These are phyloP conservation scores for Prunus persica DNA, from an alignment of 306 rosid genomes.

Conservation along the genomic window Prunus_persica_NCBIv2 NC_034012.1:5995501-5996000, in stretches of 20 bases:
- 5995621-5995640: slow-evolving; percentile 25
- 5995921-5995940: slow-evolving; percentile 36
- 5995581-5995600: background rate
- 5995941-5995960: slow-evolving; percentile 38
- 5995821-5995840: slow-evolving; percentile 28
- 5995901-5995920: slow-evolving; percentile 33
- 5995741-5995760: slow-evolving; percentile 53
- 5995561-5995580: background rate
- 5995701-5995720: slow-evolving; percentile 85
- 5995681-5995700: slow-evolving; percentile 67
- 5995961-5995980: slow-evolving; percentile 29
- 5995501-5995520: no score
- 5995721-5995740: slow-evolving; percentile 39
- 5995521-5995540: background rate
- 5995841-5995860: slow-evolving; percentile 38
- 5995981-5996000: slow-evolving; percentile 2
- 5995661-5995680: slow-evolving; percentile 49
- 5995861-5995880: slow-evolving; percentile 33
- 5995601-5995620: background rate
- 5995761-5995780: slow-evolving; percentile 25
- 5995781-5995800: slow-evolving; percentile 11
- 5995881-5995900: slow-evolving; percentile 25
- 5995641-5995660: slow-evolving; percentile 49
- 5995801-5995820: slow-evolving; percentile 29
- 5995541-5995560: background rate